Evolutionary conservation across 306 rosid species (phyloP).

Genomic region (Citrullus amarus): DNA sequence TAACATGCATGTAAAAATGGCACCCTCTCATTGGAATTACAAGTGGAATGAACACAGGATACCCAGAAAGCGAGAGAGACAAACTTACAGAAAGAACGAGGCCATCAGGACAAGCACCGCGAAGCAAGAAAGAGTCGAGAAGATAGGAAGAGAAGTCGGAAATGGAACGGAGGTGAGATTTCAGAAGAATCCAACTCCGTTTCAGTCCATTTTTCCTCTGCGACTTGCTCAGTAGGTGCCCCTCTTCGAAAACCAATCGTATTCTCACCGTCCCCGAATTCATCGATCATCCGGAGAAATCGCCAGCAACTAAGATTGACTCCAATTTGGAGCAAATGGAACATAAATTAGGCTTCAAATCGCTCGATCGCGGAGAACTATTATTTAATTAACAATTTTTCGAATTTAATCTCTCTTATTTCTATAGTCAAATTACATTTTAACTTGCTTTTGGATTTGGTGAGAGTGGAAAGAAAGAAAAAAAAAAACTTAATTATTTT

Average conservation of each 20-base stretch:
- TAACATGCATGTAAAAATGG: neutral
- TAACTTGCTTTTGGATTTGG: no score
- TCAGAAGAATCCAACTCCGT: conserved; percentile 73
- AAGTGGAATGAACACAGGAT: no score
- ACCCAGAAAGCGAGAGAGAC: neutral
- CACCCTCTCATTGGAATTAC: neutral
- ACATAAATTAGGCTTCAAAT: neutral
- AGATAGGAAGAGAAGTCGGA: conserved; percentile 52
- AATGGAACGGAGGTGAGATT: conserved; percentile 50
- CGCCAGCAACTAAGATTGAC: neutral
- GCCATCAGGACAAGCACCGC: conserved; percentile 51
- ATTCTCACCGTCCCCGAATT: conserved; percentile 24
- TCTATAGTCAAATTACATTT: no score
- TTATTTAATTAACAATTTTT: no score
- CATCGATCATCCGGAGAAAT: conserved; percentile 6
- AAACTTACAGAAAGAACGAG: conserved; percentile 52
- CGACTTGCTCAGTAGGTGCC: conserved; percentile 32
- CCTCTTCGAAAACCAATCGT: conserved; percentile 56
- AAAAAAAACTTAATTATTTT: no score
- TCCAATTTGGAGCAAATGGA: neutral
- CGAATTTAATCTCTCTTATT: no score
- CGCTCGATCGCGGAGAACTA: neutral
- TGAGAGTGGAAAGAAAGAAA: no score
- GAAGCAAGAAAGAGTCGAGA: conserved; percentile 34
- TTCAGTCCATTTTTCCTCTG: conserved; percentile 52